Evolutionary conservation across 805 yeast genomes (phyloP).

Genomic region (Hanseniaspora valbyensis): DNA sequence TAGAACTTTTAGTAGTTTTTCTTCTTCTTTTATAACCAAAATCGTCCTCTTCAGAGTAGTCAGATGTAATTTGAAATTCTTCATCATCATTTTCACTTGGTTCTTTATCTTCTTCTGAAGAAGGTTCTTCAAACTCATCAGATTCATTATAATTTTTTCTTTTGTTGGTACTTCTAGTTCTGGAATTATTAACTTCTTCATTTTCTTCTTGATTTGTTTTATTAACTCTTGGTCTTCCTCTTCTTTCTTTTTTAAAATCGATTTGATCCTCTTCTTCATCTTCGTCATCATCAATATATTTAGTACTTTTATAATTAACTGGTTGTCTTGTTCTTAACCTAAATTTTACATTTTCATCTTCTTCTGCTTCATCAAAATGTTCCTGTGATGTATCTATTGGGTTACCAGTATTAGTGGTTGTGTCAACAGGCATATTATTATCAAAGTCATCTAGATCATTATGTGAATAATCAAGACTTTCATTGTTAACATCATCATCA

Average conservation of each 20-base stretch:
- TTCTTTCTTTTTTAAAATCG: conserved; percentile 2
- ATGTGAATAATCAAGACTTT: conserved; percentile 12
- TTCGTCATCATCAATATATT: conserved; percentile 15
- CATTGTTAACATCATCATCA: not conserved
- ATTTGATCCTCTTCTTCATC: conserved; percentile 22
- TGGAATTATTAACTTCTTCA: conserved; percentile 10
- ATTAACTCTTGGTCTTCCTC: not conserved
- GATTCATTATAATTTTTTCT: conserved; percentile 1
- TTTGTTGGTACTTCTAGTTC: conserved; percentile 2
- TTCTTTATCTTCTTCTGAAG: not conserved
- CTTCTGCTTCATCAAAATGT: not conserved
- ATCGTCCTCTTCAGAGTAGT: conserved; percentile 16
- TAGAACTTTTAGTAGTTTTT: conserved; percentile 19
- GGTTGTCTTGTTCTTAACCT: conserved; percentile 42
- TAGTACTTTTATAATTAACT: conserved; percentile 19
- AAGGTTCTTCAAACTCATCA: not conserved
- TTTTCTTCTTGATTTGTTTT: not conserved
- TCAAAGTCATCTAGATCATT: conserved; percentile 13
- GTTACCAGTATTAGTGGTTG: not conserved
- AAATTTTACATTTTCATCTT: conserved; percentile 15
- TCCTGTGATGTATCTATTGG: not conserved
- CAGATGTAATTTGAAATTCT: conserved; percentile 16
- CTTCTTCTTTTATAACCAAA: conserved; percentile 19
- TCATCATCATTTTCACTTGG: conserved; percentile 19
- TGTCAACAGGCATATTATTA: not conserved